phyloP scores from a whole-genome alignment of 768 basidiomycete species.

The Mrakia hoshinonis region DNA sequence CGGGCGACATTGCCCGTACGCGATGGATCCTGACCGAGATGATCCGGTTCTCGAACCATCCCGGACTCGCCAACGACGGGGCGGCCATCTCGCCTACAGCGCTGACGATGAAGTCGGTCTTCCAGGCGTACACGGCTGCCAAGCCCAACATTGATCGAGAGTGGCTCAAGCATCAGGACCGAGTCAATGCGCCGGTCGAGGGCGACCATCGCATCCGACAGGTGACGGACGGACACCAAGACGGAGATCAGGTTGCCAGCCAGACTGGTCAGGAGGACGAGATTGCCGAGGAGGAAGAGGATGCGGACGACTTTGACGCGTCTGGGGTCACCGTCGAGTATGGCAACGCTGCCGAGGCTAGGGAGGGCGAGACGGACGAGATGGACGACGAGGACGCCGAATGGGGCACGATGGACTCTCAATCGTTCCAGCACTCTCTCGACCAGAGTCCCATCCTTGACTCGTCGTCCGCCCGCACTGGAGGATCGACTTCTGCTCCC shows the following conservation, averaged over 20 bases:
- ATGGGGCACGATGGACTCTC: conserved; percentile 7
- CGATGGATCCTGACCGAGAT: conserved; percentile 89
- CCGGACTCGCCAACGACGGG: conserved; percentile 27
- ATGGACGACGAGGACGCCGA: conserved; percentile 26
- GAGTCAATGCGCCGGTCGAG: not conserved
- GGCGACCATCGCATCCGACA: not conserved
- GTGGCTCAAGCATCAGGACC: not conserved
- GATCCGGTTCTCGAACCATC: conserved; percentile 43
- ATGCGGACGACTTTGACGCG: not conserved
- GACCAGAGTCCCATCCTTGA: conserved; percentile 33
- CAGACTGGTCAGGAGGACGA: not conserved
- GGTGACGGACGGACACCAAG: not conserved
- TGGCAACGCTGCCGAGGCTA: not conserved
- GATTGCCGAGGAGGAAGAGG: not conserved
- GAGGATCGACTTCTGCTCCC: not conserved
- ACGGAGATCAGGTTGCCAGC: not conserved
- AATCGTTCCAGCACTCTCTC: not conserved
- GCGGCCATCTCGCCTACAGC: conserved; percentile 47
- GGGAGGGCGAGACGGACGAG: conserved; percentile 25
- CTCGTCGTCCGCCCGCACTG: conserved; percentile 1
- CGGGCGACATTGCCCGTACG: conserved; percentile 70
- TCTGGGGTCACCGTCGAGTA: not conserved
- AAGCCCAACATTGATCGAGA: conserved; percentile 57
- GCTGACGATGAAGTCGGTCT: conserved; percentile 68
- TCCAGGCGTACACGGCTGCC: conserved; percentile 80